A percentile compares a stretch with the other conserved stretches of the same genome.
These are phyloP conservation scores for Malus hybrid DNA, from an alignment of 331 rosid genomes.

Conservation along the genomic window DNA sequence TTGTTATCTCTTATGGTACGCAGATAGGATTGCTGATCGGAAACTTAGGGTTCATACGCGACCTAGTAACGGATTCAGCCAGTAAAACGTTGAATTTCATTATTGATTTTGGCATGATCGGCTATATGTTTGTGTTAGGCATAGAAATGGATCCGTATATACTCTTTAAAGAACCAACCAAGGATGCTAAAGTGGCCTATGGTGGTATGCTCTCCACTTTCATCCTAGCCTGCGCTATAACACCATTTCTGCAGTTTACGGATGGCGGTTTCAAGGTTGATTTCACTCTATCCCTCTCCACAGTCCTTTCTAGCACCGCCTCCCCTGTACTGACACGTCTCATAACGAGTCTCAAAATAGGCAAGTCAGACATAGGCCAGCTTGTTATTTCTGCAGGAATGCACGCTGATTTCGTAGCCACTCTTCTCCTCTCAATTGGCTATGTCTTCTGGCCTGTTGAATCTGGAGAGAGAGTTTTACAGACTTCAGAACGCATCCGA, in stretches of 20 bases:
- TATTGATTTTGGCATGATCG: slow-evolving; percentile 74
- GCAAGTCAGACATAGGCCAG: slow-evolving; percentile 85
- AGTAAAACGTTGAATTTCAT: slow-evolving; percentile 40
- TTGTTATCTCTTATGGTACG: background rate
- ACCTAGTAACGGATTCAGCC: background rate
- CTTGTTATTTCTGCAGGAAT: slow-evolving; percentile 83
- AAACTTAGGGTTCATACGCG: slow-evolving; percentile 39
- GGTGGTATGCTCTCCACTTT: slow-evolving; percentile 56
- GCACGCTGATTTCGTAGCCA: slow-evolving; percentile 70
- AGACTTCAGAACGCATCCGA: background rate
- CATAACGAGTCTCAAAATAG: slow-evolving; percentile 60
- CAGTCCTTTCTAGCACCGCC: slow-evolving; percentile 60
- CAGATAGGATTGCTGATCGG: slow-evolving; percentile 70
- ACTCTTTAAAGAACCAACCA: slow-evolving; percentile 37
- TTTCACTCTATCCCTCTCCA: slow-evolving; percentile 48
- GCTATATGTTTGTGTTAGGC: slow-evolving; percentile 85
- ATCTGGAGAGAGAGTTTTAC: background rate
- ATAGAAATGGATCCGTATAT: slow-evolving; percentile 72
- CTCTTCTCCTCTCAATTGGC: slow-evolving; percentile 52
- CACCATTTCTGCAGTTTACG: slow-evolving; percentile 39
- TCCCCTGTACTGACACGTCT: slow-evolving; percentile 78
- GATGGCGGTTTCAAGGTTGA: background rate
- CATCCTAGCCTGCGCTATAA: slow-evolving; percentile 25
- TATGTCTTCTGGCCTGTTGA: slow-evolving; percentile 38
- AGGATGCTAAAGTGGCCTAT: slow-evolving; percentile 46